phyloP scores from a whole-genome alignment of 768 basidiomycete species.

The Suillus subaureus region DNA sequence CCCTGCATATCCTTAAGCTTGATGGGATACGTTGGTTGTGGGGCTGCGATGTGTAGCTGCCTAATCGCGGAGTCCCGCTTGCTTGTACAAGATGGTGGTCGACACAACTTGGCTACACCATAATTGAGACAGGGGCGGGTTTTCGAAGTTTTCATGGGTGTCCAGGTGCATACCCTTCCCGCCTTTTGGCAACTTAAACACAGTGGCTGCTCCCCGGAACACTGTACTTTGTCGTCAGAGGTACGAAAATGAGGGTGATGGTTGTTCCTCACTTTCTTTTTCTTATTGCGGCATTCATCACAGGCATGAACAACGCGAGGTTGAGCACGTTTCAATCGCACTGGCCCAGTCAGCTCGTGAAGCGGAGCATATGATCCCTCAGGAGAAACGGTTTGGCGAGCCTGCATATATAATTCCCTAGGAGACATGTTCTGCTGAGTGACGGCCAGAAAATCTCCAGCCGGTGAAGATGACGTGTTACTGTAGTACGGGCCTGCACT shows the following conservation, averaged over 20 bases:
- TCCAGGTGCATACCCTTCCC: background rate
- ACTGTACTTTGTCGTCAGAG: background rate
- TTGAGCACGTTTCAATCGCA: background rate
- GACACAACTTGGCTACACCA: background rate
- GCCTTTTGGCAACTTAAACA: background rate
- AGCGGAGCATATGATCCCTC: background rate
- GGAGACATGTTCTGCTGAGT: background rate
- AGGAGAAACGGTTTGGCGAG: background rate
- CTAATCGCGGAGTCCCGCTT: background rate
- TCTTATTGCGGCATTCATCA: background rate
- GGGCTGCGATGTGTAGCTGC: background rate
- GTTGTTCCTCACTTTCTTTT: background rate
- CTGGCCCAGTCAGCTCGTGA: background rate
- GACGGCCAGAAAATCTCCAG: no score
- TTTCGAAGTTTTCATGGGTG: background rate
- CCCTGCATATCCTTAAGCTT: background rate
- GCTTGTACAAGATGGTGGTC: background rate
- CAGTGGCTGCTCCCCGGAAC: conserved; percentile 1
- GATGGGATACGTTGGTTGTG: conserved; percentile 1
- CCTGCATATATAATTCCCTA: no score
- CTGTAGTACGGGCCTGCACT: background rate
- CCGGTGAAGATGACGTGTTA: background rate
- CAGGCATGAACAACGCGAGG: conserved; percentile 1
- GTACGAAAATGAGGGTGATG: background rate
- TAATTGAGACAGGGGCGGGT: background rate